phyloP scores from a whole-genome alignment of 163 green algal species.

The Chloroidium sp. region DNA sequence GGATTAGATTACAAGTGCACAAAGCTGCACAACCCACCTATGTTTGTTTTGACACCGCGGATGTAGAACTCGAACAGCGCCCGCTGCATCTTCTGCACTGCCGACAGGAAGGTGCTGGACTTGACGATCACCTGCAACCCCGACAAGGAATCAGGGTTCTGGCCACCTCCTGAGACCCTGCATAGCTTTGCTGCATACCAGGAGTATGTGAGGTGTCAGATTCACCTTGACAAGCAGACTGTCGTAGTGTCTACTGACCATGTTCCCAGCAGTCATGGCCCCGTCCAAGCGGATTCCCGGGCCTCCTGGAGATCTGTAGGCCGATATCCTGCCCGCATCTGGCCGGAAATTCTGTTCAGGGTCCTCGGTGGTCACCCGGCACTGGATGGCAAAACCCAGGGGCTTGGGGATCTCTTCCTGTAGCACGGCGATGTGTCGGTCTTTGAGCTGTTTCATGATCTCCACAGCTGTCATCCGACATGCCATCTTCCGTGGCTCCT shows the following conservation, averaged over 20 bases:
- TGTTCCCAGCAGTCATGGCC: conserved; percentile 71
- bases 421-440: not conserved
- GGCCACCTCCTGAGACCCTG: not conserved
- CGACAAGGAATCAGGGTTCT: not conserved
- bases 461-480: too few species aligned
- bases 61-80: conserved; percentile 75
- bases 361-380: conserved; percentile 83
- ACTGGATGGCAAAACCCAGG: conserved; percentile 81
- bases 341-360: conserved; percentile 78
- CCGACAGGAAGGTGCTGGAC: conserved; percentile 60
- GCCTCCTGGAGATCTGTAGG: conserved; percentile 65
- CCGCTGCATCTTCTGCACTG: conserved; percentile 82
- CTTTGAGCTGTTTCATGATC: too few species aligned
- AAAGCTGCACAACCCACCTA: not conserved
- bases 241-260: conserved; percentile 79
- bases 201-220: too few species aligned
- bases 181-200: too few species aligned
- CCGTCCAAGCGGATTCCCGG: conserved; percentile 84
- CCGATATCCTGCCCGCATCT: conserved; percentile 73
- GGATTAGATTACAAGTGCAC: too few species aligned
- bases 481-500: too few species aligned
- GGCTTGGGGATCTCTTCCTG: conserved; percentile 39
- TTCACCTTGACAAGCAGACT: conserved; percentile 77
- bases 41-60: conserved; percentile 47
- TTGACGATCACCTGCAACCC: conserved; percentile 51